Conservation (phyloP, 179 eudicot species). For the Beta corolliflora region DNA sequence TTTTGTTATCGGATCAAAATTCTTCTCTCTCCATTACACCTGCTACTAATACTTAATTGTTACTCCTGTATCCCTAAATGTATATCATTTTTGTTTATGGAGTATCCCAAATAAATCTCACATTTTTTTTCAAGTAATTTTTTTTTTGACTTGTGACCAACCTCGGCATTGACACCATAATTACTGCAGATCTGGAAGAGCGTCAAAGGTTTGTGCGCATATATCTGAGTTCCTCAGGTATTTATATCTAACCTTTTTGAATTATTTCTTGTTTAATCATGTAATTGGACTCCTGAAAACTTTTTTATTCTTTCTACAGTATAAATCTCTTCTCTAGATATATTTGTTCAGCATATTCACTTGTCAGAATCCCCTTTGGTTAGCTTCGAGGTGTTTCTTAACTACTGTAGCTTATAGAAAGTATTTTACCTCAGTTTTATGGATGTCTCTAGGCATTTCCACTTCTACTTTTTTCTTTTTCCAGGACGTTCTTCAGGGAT, state of each 20-base stretch:
- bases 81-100: not conserved
- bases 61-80: not conserved
- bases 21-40: not conserved
- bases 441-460: not conserved
- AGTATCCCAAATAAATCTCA: not conserved
- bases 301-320: not conserved
- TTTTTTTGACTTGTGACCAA: not conserved
- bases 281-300: not conserved
- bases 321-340: not conserved
- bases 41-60: not conserved
- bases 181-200: slow-evolving; percentile 63
- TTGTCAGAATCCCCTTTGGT: not conserved
- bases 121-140: not conserved
- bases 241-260: not conserved
- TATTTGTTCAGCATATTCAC: not conserved
- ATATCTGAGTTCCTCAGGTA: slow-evolving; percentile 81
- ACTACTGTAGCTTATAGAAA: not conserved
- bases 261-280: not conserved
- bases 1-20: not conserved
- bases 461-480: not conserved
- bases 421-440: not conserved
- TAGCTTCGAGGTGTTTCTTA: not conserved
- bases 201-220: slow-evolving; percentile 59
- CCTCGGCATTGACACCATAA: not conserved
- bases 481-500: not conserved